These are phyloP conservation scores for Hygrocybe coccinea DNA, from an alignment of 768 basidiomycete species.

Conservation along the genomic window DNA sequence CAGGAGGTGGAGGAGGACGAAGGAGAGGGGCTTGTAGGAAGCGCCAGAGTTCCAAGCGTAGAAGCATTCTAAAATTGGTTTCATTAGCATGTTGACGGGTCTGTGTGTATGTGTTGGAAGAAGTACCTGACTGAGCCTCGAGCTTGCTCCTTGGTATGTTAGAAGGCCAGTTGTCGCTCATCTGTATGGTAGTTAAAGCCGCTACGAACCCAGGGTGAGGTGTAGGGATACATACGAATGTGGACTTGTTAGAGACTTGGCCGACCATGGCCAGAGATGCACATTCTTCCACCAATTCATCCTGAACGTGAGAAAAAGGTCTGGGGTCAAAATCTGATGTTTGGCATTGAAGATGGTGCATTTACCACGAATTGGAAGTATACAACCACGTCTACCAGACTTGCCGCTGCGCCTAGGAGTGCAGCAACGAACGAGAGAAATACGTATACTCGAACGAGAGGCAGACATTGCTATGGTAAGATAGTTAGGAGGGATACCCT, in stretches of 20 bases:
- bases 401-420: neutral
- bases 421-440: slow-evolving; percentile 4
- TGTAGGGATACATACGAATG: slow-evolving; percentile 3
- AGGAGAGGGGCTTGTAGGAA: neutral
- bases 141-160: neutral
- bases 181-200: neutral
- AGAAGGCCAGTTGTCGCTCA: neutral
- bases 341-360: neutral
- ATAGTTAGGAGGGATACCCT: neutral
- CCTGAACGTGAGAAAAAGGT: neutral
- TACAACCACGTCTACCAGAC: slow-evolving; percentile 2
- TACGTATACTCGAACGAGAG: neutral
- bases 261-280: neutral
- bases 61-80: slow-evolving; percentile 5
- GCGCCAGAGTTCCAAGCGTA: slow-evolving; percentile 2
- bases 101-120: neutral
- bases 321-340: neutral
- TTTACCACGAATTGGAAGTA: slow-evolving; percentile 4
- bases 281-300: slow-evolving; percentile 11
- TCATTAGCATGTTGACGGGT: neutral
- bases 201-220: neutral
- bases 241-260: neutral
- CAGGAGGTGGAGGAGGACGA: slow-evolving; percentile 9
- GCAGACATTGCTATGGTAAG: neutral
- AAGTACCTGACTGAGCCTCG: neutral